Conservation (phyloP, 768 basidiomycete species). For the Suillus decipiens region DNA sequence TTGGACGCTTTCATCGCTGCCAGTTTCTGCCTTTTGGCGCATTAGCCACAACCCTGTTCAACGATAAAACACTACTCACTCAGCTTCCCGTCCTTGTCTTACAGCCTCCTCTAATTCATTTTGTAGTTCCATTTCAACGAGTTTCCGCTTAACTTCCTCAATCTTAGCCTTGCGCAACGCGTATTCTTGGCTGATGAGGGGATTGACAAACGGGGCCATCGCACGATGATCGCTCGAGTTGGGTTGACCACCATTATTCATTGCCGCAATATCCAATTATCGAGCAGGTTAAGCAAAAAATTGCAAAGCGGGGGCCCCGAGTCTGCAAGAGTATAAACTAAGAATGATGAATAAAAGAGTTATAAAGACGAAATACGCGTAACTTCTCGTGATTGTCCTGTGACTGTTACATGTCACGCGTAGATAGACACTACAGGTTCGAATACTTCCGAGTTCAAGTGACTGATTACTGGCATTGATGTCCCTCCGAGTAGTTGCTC, state of each 20-base stretch:
- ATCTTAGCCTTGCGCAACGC: constrained; percentile 2
- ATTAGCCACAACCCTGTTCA: constrained; percentile 7
- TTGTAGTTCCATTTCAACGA: background rate
- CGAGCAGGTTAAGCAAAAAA: background rate
- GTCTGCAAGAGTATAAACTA: background rate
- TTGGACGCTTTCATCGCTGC: constrained; percentile 7
- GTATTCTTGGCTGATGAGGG: constrained; percentile 1
- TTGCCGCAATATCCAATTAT: background rate
- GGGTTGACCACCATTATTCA: background rate
- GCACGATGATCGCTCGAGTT: background rate
- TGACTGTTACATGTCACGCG: constrained; percentile 8
- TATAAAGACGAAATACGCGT: background rate
- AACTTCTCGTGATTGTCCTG: background rate
- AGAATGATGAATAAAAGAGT: background rate
- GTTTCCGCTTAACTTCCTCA: background rate
- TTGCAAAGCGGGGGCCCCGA: background rate
- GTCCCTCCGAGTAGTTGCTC: constrained; percentile 13
- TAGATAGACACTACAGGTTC: constrained; percentile 1
- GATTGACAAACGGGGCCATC: background rate
- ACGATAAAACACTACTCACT: constrained; percentile 34
- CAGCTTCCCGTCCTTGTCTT: constrained; percentile 47
- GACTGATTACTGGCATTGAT: constrained; percentile 1
- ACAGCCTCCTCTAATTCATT: constrained; percentile 37
- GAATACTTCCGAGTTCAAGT: constrained; percentile 16
- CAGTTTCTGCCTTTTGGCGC: constrained; percentile 22